phyloP scores from a whole-genome alignment of 306 rosid genomes.

The Cucurbita maxima region DNA sequence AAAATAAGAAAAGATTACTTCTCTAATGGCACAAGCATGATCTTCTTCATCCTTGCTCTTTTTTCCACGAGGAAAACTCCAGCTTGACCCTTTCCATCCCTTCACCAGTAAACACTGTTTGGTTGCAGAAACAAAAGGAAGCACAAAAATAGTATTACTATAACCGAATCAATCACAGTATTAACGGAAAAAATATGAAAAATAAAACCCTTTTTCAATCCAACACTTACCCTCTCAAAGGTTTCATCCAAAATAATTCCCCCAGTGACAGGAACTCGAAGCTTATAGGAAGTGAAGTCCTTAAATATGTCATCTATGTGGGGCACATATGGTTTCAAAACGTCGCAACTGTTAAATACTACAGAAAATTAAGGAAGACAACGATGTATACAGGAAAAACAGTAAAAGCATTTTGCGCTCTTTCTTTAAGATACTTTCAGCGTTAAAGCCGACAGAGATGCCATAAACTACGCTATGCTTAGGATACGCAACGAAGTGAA shows the following conservation, averaged over 20 bases:
- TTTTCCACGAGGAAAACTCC: constrained; percentile 99
- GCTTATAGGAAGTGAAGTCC: constrained; percentile 95
- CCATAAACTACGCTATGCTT: neutral
- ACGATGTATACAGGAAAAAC: constrained; percentile 1
- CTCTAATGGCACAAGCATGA: constrained; percentile 89
- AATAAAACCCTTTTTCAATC: neutral
- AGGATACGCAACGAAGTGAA: constrained; percentile 93
- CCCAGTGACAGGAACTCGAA: constrained; percentile 95
- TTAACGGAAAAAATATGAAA: no score
- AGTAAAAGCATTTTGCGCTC: neutral
- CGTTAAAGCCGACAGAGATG: neutral
- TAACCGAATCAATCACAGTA: neutral
- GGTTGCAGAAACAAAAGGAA: constrained; percentile 8
- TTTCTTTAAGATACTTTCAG: neutral
- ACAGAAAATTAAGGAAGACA: constrained; percentile 39
- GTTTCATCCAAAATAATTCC: constrained; percentile 96
- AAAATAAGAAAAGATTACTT: constrained; percentile 26
- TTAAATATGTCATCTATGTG: constrained; percentile 90
- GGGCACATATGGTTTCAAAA: constrained; percentile 85
- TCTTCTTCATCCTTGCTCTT: constrained; percentile 98
- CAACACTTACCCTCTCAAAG: constrained; percentile 64
- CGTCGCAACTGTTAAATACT: constrained; percentile 93
- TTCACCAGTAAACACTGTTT: constrained; percentile 83
- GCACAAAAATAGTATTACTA: neutral
- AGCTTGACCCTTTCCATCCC: constrained; percentile 99